Conservation (phyloP, 345 rosid species). For the Gossypium herbaceum region DNA sequence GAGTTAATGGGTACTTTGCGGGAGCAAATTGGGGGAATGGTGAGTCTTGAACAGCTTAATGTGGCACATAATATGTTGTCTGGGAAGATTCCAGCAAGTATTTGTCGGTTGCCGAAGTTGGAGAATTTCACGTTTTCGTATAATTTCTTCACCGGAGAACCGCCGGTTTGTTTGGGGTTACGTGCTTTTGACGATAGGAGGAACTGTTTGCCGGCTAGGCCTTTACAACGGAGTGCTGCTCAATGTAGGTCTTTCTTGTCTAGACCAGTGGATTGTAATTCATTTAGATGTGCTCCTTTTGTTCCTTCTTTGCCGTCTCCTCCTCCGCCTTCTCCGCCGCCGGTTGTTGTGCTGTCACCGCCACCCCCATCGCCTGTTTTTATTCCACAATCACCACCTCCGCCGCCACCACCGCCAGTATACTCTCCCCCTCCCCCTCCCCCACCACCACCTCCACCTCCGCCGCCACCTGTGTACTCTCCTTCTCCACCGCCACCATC, state of each 20-base stretch:
- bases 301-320: slow-evolving; percentile 56
- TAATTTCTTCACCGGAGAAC: slow-evolving; percentile 77
- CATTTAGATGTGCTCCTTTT: slow-evolving; percentile 64
- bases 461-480: slow-evolving; percentile 17
- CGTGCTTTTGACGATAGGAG: slow-evolving; percentile 48
- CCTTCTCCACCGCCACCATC: slow-evolving; percentile 31
- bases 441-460: slow-evolving; percentile 25
- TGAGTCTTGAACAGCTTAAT: slow-evolving; percentile 66
- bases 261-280: slow-evolving; percentile 58
- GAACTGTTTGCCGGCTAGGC: slow-evolving; percentile 66
- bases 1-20: slow-evolving; percentile 69
- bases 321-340: slow-evolving; percentile 59
- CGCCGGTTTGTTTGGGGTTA: slow-evolving; percentile 56
- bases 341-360: slow-evolving; percentile 15
- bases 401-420: slow-evolving; percentile 7
- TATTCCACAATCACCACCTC: slow-evolving; percentile 31
- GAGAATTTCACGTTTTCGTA: slow-evolving; percentile 65
- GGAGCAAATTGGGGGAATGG: slow-evolving; percentile 53
- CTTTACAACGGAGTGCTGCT: slow-evolving; percentile 50
- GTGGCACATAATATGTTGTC: slow-evolving; percentile 70
- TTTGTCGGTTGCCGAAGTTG: slow-evolving; percentile 61
- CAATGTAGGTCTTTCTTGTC: slow-evolving; percentile 64
- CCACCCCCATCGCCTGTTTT: slow-evolving; percentile 15
- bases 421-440: slow-evolving; percentile 22
- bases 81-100: slow-evolving; percentile 60